phyloP scores from a whole-genome alignment of 139 green algal genomes.

The Closterium sp. region DNA sequence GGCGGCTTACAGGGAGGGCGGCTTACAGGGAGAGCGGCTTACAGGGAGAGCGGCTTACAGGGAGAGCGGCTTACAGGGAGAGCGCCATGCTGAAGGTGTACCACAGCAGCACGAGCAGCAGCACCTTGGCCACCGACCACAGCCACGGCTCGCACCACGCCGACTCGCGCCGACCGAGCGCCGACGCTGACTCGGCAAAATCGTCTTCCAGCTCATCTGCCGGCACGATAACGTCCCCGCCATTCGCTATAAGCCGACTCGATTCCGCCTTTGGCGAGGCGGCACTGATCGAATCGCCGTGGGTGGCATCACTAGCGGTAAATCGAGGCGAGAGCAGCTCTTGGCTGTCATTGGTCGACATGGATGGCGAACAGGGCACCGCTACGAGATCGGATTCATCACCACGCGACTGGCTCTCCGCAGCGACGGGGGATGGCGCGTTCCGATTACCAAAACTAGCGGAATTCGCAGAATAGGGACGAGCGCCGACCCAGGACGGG shows the following conservation, averaged over 20 bases:
- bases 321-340: neutral
- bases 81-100: slow-evolving; percentile 44
- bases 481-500: neutral
- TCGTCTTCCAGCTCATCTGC: neutral
- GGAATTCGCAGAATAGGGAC: neutral
- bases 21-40: neutral
- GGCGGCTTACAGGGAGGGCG: neutral
- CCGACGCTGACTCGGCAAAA: neutral
- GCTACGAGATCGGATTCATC: neutral
- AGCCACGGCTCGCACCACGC: neutral
- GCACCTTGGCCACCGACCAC: slow-evolving; percentile 7
- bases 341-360: neutral
- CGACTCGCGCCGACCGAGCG: neutral
- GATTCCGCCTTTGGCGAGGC: neutral
- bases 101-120: slow-evolving; percentile 40
- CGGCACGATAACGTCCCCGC: neutral
- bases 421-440: neutral
- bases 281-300: neutral
- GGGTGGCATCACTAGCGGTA: neutral
- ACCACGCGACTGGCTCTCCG: neutral
- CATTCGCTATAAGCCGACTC: neutral
- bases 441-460: neutral
- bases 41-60: no score
- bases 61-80: slow-evolving; percentile 21
- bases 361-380: neutral